These are phyloP conservation scores for Aureobasidium pullulans DNA, from an alignment of 2,329 filamentous ascomycete genomes.

Conservation along the genomic window DNA sequence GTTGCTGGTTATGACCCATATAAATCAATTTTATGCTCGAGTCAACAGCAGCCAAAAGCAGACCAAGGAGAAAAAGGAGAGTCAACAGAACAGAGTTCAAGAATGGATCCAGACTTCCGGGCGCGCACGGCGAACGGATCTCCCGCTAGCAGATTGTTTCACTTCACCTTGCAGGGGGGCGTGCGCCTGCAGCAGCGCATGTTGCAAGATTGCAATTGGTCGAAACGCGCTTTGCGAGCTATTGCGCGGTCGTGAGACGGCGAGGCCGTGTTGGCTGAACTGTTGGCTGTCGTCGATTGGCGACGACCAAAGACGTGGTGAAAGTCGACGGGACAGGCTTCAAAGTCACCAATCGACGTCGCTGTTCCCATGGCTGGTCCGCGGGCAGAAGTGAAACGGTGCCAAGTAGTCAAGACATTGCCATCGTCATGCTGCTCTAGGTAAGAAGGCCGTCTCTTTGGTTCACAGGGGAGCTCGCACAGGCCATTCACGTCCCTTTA, in stretches of 20 bases:
- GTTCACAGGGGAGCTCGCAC: conserved; percentile 8
- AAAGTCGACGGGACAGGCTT: not conserved
- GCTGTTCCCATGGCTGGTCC: not conserved
- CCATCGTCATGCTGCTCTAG: conserved; percentile 5
- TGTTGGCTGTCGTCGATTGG: not conserved
- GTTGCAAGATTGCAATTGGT: conserved; percentile 14
- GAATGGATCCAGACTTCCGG: conserved; percentile 10
- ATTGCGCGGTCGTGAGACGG: conserved; percentile 5
- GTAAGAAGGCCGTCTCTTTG: not conserved
- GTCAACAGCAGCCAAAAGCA: not conserved
- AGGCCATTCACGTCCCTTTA: not conserved
- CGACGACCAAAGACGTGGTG: not conserved
- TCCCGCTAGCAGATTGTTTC: conserved; percentile 15
- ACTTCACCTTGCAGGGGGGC: conserved; percentile 11
- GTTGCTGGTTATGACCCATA: not conserved
- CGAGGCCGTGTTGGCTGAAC: not conserved
- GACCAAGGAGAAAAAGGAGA: conserved; percentile 10
- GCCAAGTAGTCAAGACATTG: conserved; percentile 10
- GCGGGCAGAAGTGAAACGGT: conserved; percentile 9
- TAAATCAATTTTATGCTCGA: not conserved
- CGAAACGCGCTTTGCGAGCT: not conserved
- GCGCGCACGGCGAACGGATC: conserved; percentile 7
- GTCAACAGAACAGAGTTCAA: conserved; percentile 9
- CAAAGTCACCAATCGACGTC: not conserved
- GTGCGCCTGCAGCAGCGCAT: conserved; percentile 13